Evolutionary conservation across 1,284 basidiomycete genomes (phyloP).

Genomic region (Boletus semigastroideus): DNA sequence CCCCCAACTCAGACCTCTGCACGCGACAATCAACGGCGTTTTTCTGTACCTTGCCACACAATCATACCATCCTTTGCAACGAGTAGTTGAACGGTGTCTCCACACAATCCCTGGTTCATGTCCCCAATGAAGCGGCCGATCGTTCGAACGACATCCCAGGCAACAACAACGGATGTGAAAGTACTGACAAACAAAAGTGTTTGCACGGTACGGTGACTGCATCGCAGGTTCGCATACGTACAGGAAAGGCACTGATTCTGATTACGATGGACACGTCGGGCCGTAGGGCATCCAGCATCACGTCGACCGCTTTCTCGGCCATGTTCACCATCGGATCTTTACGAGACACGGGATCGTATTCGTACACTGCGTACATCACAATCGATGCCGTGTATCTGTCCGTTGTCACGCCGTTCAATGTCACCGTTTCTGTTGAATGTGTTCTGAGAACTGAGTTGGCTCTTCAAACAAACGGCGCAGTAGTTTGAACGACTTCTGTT

Average conservation of each 20-base stretch:
- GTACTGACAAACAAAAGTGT: conserved; percentile 4
- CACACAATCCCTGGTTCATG: conserved; percentile 11
- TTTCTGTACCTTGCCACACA: too few relatives aligned
- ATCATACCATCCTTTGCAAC: conserved; percentile 10
- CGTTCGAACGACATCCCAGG: conserved; percentile 15
- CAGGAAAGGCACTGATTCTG: conserved; percentile 16
- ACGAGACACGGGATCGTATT: conserved; percentile 19
- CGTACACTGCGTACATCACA: conserved; percentile 19
- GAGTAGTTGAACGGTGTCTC: conserved; percentile 10
- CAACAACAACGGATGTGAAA: conserved; percentile 19
- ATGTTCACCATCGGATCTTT: conserved; percentile 14
- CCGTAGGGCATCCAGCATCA: conserved; percentile 8
- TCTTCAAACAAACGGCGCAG: conserved; percentile 8
- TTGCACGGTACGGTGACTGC: not conserved
- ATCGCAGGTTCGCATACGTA: conserved; percentile 6
- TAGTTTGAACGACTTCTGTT: conserved; percentile 9
- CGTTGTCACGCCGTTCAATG: not conserved
- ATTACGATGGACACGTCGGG: conserved; percentile 17
- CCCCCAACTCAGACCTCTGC: conserved; percentile 4
- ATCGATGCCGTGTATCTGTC: conserved; percentile 17
- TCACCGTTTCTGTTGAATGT: not conserved
- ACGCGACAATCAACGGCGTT: not conserved
- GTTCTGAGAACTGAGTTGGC: conserved; percentile 5
- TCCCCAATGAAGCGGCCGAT: conserved; percentile 1
- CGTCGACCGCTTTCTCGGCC: conserved; percentile 5